Evolutionary conservation across 2,329 filamentous ascomycete species (phyloP), one percentile per base, ranked within the genome.

Genomic region (Elsinoe necatrix): DNA sequence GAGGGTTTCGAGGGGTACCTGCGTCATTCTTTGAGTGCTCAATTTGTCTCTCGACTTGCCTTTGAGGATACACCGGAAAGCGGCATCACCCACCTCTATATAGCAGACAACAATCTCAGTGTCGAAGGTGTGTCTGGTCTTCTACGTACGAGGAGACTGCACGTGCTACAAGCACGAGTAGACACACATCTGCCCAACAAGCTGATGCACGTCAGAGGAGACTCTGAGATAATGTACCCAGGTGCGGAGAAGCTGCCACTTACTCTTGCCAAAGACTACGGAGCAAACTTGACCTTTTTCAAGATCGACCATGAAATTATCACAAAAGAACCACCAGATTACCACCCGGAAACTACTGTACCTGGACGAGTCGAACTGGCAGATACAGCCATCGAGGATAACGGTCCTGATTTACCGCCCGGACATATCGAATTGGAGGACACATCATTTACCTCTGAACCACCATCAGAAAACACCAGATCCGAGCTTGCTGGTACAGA

Each of bases 51-150:
- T 8, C 74, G 76, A 51, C 73, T 81, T 27, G 75, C 77, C 35
- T 75, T 83, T 25, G 80, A 83, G 61, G 75, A 81, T 60, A 69
- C 77, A 1, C 73, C 77, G 20, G 72, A 77, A 62, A 69, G 72
- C 8, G 81, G 81, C 1, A 75, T 83, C 35, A 83, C 81, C 0
- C 81, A 84, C 67, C 68, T 84, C 1, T 82, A 81, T 62, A 73
- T 84, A 12, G 73, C 80, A 2, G 74, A 75, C 6, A 84, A 84
- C 57, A 62, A 69, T 2, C 65, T 84, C 4, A 81, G 78, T 1
- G 74, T 80, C 0, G 79, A 82, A 64, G 80, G 79, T 0, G 68
- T 80, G 4, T 77, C 76, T 2, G 76, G 74, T 14, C 68, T 84
- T 4, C 63, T 83, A 9, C 68, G 74, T 50, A 79, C 79, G 6